phyloP scores from a whole-genome alignment of 192 early-diverging fungal genomes.

The Coemansia sp. region DNA sequence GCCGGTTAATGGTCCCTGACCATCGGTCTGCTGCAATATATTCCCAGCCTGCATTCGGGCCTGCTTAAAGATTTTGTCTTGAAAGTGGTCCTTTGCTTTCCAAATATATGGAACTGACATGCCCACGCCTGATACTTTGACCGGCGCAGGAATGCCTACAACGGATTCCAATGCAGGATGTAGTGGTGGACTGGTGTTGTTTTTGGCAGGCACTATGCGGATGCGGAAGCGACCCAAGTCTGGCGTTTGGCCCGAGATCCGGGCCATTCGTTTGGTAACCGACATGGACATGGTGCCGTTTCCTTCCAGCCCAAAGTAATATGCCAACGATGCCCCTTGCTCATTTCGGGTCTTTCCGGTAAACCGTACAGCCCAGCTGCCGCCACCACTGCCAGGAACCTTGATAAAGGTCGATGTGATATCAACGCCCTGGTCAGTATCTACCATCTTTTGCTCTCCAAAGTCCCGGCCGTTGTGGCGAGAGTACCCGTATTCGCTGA shows the following conservation, averaged over 20 bases:
- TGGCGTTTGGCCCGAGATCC: constrained; percentile 57
- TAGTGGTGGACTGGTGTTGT: constrained; percentile 19
- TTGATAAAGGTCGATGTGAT: constrained; percentile 31
- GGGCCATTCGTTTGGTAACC: constrained; percentile 25
- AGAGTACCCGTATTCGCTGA: constrained; percentile 80
- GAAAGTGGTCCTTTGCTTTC: constrained; percentile 30
- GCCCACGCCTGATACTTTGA: constrained; percentile 20
- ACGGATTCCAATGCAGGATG: constrained; percentile 9
- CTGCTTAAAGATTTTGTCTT: constrained; percentile 12
- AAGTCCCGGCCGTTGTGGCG: constrained; percentile 83
- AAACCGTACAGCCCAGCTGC: constrained; percentile 55
- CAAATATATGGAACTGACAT: constrained; percentile 31
- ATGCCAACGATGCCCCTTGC: constrained; percentile 61
- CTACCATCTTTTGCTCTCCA: constrained; percentile 61
- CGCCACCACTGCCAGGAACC: constrained; percentile 57
- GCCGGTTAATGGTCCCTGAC: constrained; percentile 56
- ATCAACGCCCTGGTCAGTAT: constrained; percentile 32
- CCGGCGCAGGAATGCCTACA: constrained; percentile 4
- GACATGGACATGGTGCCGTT: constrained; percentile 59
- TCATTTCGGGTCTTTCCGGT: constrained; percentile 59
- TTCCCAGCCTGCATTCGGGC: constrained; percentile 10
- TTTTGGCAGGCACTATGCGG: constrained; percentile 29
- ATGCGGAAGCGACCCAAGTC: constrained; percentile 70
- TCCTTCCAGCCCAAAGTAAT: constrained; percentile 79
- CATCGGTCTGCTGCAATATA: constrained; percentile 10